A percentile compares a stretch with the other conserved stretches of the same genome.
Conservation (phyloP, 371 early-diverging fungal genomes). For the Mortierella sp. region DNA sequence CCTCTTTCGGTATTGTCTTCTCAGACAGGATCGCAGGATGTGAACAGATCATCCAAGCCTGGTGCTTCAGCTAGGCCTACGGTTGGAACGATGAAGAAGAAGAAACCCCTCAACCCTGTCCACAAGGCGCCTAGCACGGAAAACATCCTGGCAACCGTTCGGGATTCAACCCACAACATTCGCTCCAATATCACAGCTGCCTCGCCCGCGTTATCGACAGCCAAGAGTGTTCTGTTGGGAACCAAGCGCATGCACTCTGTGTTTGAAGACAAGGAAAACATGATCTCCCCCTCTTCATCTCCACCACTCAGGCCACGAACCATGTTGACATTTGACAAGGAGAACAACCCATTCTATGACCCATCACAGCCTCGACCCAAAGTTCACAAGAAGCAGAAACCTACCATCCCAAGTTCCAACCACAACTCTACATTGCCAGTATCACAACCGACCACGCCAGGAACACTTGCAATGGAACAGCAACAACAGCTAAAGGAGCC, state of each 20-base stretch:
- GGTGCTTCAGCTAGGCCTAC: not conserved
- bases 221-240: conserved; percentile 22
- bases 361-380: not conserved
- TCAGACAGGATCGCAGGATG: not conserved
- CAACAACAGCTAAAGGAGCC: not conserved
- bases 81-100: conserved; percentile 25
- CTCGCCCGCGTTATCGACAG: conserved; percentile 13
- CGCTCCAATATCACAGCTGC: conserved; percentile 13
- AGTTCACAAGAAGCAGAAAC: conserved; percentile 28
- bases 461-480: not conserved
- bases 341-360: not conserved
- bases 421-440: not conserved
- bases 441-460: not conserved
- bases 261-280: conserved; percentile 45
- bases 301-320: not conserved
- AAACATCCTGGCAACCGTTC: conserved; percentile 41
- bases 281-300: not conserved
- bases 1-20: not conserved
- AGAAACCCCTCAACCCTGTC: conserved; percentile 47
- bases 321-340: not conserved
- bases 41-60: not conserved
- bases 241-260: conserved; percentile 24
- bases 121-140: conserved; percentile 48
- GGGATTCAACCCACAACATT: not conserved
- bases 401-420: not conserved